Percentiles rank a stretch among this genome's conserved stretches.
phyloP scores from a whole-genome alignment of 1,284 basidiomycete genomes.

The Malassezia obtusa region DNA sequence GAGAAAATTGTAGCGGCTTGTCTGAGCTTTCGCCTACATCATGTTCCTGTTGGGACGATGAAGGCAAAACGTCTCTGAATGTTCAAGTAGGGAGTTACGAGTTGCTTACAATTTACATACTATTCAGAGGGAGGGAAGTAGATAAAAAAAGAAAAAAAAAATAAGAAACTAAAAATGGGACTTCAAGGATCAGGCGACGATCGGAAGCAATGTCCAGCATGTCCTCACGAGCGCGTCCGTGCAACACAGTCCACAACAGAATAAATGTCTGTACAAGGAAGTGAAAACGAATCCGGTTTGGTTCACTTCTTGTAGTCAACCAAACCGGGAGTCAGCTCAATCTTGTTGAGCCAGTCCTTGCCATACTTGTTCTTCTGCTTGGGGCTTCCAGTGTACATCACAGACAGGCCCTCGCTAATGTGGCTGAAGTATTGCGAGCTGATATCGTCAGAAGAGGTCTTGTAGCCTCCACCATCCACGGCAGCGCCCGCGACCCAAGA shows the following conservation, averaged over 20 bases:
- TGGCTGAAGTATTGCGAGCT: conserved; percentile 31
- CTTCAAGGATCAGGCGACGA: not conserved
- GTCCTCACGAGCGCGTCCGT: not conserved
- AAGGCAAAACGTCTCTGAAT: no score
- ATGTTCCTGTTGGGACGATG: no score
- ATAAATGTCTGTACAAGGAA: not conserved
- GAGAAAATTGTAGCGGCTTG: no score
- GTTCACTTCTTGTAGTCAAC: conserved; percentile 24
- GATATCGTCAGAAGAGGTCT: conserved; percentile 32
- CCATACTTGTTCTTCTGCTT: conserved; percentile 15
- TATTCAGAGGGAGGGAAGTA: not conserved
- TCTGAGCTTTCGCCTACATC: no score
- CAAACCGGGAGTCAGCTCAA: conserved; percentile 29
- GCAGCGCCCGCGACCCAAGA: conserved; percentile 43
- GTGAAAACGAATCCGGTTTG: no score
- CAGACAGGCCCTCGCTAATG: conserved; percentile 27
- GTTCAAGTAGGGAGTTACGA: not conserved
- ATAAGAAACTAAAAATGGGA: not conserved
- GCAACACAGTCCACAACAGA: not conserved
- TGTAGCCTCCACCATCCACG: conserved; percentile 30
- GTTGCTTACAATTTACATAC: not conserved
- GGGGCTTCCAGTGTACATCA: conserved; percentile 23
- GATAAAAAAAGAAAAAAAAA: not conserved
- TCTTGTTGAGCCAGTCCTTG: conserved; percentile 25
- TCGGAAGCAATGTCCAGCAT: not conserved